Conservation (phyloP, 2,329 filamentous ascomycete species). For the Calonectria pteridis region DNA sequence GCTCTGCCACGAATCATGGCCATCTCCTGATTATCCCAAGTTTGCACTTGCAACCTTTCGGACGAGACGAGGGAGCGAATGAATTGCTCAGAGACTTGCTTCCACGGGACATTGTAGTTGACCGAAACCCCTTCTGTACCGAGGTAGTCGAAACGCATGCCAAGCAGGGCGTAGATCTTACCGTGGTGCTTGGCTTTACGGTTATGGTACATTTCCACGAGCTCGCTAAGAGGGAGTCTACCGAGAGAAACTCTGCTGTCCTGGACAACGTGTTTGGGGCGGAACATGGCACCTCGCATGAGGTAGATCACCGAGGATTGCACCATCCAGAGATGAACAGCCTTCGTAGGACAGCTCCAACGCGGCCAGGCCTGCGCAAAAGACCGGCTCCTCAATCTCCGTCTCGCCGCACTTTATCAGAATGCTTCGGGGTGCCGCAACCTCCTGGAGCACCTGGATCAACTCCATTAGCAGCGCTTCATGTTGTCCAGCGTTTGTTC, state of each 20-base stretch:
- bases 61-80: too few relatives aligned
- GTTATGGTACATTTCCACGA: too few relatives aligned
- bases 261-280: neutral
- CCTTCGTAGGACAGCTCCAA: neutral
- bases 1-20: too few relatives aligned
- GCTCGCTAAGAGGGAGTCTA: too few relatives aligned
- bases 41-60: too few relatives aligned
- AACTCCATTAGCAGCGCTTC: neutral
- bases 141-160: too few relatives aligned
- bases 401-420: neutral
- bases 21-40: too few relatives aligned
- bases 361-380: neutral
- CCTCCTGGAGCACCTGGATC: neutral
- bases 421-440: neutral
- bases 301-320: neutral
- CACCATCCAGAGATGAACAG: neutral
- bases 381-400: neutral
- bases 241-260: neutral
- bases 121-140: too few relatives aligned
- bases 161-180: too few relatives aligned
- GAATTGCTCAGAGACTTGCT: too few relatives aligned
- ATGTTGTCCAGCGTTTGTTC: neutral
- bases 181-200: too few relatives aligned
- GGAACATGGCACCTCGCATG: neutral
- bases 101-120: too few relatives aligned